Base-by-base conservation (phyloP, 805 yeast species). In the Kuraishia borneana region DNA sequence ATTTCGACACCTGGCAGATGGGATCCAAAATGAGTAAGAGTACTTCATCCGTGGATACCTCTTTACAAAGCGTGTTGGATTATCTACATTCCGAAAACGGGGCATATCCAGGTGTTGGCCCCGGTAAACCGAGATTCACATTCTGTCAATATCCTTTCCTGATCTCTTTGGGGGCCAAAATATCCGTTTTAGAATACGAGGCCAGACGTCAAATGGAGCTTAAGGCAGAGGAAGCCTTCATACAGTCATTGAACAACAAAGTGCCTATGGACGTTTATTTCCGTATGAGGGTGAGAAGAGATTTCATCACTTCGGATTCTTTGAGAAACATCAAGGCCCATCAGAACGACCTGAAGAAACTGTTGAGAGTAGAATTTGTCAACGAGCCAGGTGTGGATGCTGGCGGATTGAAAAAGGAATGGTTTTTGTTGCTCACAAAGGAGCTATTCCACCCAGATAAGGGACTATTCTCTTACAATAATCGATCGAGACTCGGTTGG, bases 371-470 rank as follows among this genome's bases (percentile, higher is more conserved):
- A 6, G 88, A 83, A 45, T 89, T 92, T 52, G 59, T 79, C 3
- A 77, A 77, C 39, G 98, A 89, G 49, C 94, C 88, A 0, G 98
- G 97, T 0, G 71, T 89, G 17, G 98, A 89, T 59, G 96, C 87
- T 1, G 97, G 98, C 2, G 98, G 98, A 0, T 64, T 89, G 38
- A 74, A 80, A 46, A 88, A 87, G 48, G 98, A 89, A 48, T 89
- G 98, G 98, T 88, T 92, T 53, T 61, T 75, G 32, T 56, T 88
- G 26, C 59, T 92, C 26, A 76, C 83, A 1, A 71, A 70, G 38
- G 78, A 79, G 18, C 53, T 89, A 2, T 82, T 88, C 49, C 70
- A 69, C 46, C 81, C 87, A 2, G 60, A 63, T 31, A 70, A 75
- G 21, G 85, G 84, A 0, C 63, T 87, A 53, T 77, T 92, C 40